These are phyloP conservation scores for Aspergillus flavus DNA, from an alignment of 2,329 filamentous ascomycete species.

Conservation along the genomic window DNA sequence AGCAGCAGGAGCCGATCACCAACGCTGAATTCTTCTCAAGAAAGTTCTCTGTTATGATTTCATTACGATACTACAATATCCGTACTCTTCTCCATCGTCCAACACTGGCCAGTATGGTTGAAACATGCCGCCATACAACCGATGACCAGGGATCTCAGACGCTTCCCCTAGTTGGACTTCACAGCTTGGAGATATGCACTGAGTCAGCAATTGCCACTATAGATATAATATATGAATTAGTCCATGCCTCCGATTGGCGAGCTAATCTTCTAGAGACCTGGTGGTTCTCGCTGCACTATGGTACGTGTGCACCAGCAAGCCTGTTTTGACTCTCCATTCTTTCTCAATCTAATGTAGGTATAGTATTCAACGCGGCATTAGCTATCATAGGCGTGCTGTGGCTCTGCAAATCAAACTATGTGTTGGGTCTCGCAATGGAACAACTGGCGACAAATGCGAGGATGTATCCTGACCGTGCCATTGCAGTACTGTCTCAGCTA, in stretches of 20 bases:
- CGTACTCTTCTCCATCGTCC: constrained; percentile 47
- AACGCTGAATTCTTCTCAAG: constrained; percentile 15
- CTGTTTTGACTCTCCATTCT: not conserved
- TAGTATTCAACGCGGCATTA: constrained; percentile 39
- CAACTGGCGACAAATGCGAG: not conserved
- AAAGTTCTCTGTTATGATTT: constrained; percentile 48
- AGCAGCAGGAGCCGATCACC: not conserved
- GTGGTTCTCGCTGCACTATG: constrained; percentile 39
- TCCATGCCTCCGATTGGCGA: constrained; percentile 21
- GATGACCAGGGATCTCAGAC: constrained; percentile 24
- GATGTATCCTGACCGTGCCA: not conserved
- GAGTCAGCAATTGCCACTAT: constrained; percentile 36
- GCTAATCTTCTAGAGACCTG: constrained; percentile 32
- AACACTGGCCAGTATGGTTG: constrained; percentile 43
- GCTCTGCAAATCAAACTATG: not conserved
- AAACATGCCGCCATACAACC: constrained; percentile 15
- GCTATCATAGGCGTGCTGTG: constrained; percentile 30
- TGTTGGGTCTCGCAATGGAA: not conserved
- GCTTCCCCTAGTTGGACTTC: constrained; percentile 35
- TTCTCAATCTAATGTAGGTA: not conserved
- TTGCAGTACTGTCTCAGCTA: not conserved
- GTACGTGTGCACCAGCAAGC: constrained; percentile 21
- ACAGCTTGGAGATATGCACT: constrained; percentile 36
- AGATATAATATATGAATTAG: constrained; percentile 25
- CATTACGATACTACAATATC: constrained; percentile 46